These are phyloP conservation scores for Helminthosporium solani DNA, from an alignment of 2,329 filamentous ascomycete genomes.

Conservation along the genomic window DNA sequence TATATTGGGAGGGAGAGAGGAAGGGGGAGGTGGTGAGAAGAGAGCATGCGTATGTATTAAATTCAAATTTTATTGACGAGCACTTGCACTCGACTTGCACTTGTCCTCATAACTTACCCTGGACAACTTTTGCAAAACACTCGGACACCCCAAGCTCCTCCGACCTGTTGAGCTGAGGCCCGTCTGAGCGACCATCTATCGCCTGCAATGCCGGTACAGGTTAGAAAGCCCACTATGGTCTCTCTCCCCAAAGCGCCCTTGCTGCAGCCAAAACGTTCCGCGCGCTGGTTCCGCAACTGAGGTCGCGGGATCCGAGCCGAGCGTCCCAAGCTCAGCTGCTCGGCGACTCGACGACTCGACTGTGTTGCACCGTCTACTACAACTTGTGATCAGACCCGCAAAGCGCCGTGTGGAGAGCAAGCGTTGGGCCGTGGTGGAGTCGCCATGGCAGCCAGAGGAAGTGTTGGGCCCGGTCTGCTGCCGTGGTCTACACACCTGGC, in stretches of 20 bases:
- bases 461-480: too few relatives aligned
- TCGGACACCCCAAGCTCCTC: neutral
- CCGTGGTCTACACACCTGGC: too few relatives aligned
- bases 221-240: slow-evolving; percentile 5
- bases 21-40: neutral
- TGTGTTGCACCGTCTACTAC: too few relatives aligned
- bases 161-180: slow-evolving; percentile 39
- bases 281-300: slow-evolving; percentile 19
- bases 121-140: neutral
- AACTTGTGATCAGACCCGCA: too few relatives aligned
- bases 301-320: neutral
- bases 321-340: slow-evolving; percentile 11
- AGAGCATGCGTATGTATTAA: neutral
- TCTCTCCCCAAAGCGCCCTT: neutral
- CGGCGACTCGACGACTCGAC: neutral
- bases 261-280: slow-evolving; percentile 10
- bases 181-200: slow-evolving; percentile 25
- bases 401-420: too few relatives aligned
- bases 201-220: slow-evolving; percentile 32
- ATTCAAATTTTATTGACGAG: too few relatives aligned
- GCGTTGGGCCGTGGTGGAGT: too few relatives aligned
- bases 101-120: neutral
- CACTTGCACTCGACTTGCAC: neutral
- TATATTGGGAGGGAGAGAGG: neutral
- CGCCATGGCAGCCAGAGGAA: too few relatives aligned